phyloP scores from a whole-genome alignment of 2,329 filamentous ascomycete species.

The Amauroascus verrucosus region DNA sequence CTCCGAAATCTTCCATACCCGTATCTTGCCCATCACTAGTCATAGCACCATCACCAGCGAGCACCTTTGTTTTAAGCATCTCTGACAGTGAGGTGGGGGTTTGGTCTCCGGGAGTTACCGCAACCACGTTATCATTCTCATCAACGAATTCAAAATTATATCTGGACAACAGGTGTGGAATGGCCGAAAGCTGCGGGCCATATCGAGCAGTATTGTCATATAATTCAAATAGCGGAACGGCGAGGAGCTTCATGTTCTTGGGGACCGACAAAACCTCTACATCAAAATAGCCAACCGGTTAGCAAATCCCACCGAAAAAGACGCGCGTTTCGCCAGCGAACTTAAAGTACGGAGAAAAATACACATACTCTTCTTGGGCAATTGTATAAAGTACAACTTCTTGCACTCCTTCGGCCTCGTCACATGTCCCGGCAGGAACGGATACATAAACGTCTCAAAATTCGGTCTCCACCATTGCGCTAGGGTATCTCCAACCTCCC shows the following conservation, averaged over 20 bases:
- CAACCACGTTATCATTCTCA: slow-evolving; percentile 78
- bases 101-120: slow-evolving; percentile 65
- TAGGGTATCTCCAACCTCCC: slow-evolving; percentile 88
- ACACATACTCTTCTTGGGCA: slow-evolving; percentile 74
- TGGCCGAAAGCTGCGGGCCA: slow-evolving; percentile 89
- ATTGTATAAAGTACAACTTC: slow-evolving; percentile 94
- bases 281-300: not conserved
- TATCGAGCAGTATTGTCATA: slow-evolving; percentile 96
- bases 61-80: slow-evolving; percentile 51
- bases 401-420: slow-evolving; percentile 98
- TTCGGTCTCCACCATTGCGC: slow-evolving; percentile 99
- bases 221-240: slow-evolving; percentile 91
- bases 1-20: slow-evolving; percentile 17
- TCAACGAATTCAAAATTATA: slow-evolving; percentile 99
- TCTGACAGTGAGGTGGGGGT: slow-evolving; percentile 45
- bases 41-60: slow-evolving; percentile 42
- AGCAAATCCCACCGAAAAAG: not conserved
- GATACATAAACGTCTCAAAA: slow-evolving; percentile 99
- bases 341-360: slow-evolving; percentile 12
- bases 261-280: slow-evolving; percentile 88
- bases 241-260: slow-evolving; percentile 99
- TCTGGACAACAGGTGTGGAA: slow-evolving; percentile 83
- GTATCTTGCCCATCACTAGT: slow-evolving; percentile 15
- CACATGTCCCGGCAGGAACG: slow-evolving; percentile 91
- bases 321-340: not conserved